A percentile compares a stretch with the other conserved stretches of the same genome.
Conservation (phyloP, 202 grass and related monocot genomes). For the Setaria italica region DNA sequence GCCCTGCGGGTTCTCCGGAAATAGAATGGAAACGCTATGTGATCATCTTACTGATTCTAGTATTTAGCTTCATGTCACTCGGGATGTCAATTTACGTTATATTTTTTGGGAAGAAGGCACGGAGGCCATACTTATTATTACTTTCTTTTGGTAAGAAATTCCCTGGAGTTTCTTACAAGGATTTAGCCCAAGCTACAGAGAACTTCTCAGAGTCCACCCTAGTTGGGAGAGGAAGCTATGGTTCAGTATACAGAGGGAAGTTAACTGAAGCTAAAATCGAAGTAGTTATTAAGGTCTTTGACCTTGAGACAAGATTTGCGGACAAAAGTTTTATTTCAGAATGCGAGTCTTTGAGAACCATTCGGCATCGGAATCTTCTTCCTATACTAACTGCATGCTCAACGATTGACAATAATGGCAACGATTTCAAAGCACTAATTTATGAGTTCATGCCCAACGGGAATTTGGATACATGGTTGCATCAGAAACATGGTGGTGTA, state of each 20-base stretch:
- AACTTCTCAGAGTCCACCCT: conserved; percentile 5
- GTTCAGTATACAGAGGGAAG: not conserved
- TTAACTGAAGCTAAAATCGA: not conserved
- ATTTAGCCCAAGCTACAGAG: not conserved
- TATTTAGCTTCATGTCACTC: conserved; percentile 1
- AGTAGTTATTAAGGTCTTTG: conserved; percentile 20
- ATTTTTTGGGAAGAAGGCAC: too few species aligned
- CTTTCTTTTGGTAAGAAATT: not conserved
- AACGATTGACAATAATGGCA: not conserved
- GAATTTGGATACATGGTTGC: conserved; percentile 26
- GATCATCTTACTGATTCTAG: not conserved
- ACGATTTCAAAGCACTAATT: conserved; percentile 24
- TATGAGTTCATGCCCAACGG: conserved; percentile 29
- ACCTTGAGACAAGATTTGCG: not conserved
- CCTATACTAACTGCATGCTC: conserved; percentile 25
- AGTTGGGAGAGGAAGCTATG: not conserved
- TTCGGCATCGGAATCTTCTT: conserved; percentile 26
- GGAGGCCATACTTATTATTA: too few species aligned
- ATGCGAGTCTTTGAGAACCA: not conserved
- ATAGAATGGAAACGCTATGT: not conserved
- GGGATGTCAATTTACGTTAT: too few species aligned
- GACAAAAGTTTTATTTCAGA: conserved; percentile 19
- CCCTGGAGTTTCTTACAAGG: not conserved
- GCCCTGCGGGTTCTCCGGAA: not conserved
- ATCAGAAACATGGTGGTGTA: not conserved